phyloP scores from a whole-genome alignment of 2,329 filamentous ascomycete species.

The Alternaria dauci region DNA sequence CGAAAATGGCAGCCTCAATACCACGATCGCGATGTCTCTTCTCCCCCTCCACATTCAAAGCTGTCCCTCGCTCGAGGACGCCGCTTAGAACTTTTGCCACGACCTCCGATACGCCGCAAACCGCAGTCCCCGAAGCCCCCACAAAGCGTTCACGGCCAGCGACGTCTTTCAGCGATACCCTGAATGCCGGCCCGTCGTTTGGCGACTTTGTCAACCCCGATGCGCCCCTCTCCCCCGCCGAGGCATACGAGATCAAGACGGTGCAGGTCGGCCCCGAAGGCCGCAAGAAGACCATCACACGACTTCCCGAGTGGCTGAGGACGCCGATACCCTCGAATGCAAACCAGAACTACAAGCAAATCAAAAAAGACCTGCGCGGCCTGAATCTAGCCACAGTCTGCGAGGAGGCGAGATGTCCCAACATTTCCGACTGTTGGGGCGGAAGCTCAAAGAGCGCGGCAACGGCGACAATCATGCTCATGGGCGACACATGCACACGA shows the following conservation, averaged over 20 bases:
- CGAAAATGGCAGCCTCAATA: constrained; percentile 44
- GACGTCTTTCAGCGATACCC: constrained; percentile 68
- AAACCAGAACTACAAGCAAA: constrained; percentile 88
- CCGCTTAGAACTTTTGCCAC: constrained; percentile 46
- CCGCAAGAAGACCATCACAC: constrained; percentile 71
- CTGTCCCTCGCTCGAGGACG: constrained; percentile 26
- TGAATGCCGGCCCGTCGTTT: constrained; percentile 72
- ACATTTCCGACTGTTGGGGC: constrained; percentile 98
- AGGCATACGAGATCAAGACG: constrained; percentile 68
- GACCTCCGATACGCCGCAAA: constrained; percentile 38
- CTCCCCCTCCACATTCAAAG: constrained; percentile 28
- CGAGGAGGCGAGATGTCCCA: constrained; percentile 96
- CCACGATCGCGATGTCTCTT: constrained; percentile 45
- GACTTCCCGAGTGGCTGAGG: constrained; percentile 93
- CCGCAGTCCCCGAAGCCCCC: constrained; percentile 28
- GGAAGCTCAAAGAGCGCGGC: constrained; percentile 86
- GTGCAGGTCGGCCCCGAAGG: constrained; percentile 68
- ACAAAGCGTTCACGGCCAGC: constrained; percentile 51
- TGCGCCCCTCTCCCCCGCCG: constrained; percentile 55
- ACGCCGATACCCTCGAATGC: constrained; percentile 87
- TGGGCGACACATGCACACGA: constrained; percentile 97
- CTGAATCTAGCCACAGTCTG: constrained; percentile 94
- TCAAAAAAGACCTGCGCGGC: constrained; percentile 91
- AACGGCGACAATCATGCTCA: constrained; percentile 98
- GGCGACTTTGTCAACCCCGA: constrained; percentile 66